Evolutionary conservation across 306 rosid species (phyloP), one percentile per base, ranked within the genome.

Genomic region (Albizia julibrissin): DNA sequence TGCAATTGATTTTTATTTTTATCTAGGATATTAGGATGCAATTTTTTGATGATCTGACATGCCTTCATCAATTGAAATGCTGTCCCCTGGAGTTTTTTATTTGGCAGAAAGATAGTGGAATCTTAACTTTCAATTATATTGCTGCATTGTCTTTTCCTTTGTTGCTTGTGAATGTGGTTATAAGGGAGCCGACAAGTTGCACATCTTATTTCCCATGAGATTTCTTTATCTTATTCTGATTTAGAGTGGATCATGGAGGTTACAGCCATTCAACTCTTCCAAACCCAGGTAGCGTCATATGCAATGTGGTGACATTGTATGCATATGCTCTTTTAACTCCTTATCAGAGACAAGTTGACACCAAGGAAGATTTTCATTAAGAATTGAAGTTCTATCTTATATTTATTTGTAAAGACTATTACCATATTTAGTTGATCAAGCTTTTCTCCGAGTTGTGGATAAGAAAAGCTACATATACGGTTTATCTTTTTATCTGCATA

Each of bases 191-290:
- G 90, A 86, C 82, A 93, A 76, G 97, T 94, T 0, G 88, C 76
- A n/a, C 56, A 88, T 24, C 64, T 43, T 50, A 81, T 91, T 78
- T 90, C 83, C 56, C 71, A 85, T 78, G 75, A 89, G 81, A 81
- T 84, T 12, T 74, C 88, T 49, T 43, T 92, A 49, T 83, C 94
- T 40, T 76, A 92, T 44, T 97, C 31, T 29, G 88, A 70, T 29
- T 58, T 92, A 84, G 92, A 84, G 92, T 92, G 92, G 97, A 94
- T 92, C 87, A 89, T 87, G 91, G 97, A 94, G 62, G 85, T 62
- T 49, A 92, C 94, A 1, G 12, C 82, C 24, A 22, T 75, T 46
- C 86, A 89, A 33, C 90, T 92, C 76, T 94, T 94, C 75, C 90
- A 83, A 65, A 59, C 62, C 74, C 80, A 80, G 26, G 84, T 87